Evolutionary conservation across 2,329 filamentous ascomycete genomes (phyloP).

Genomic region (Didymella pomorum): DNA sequence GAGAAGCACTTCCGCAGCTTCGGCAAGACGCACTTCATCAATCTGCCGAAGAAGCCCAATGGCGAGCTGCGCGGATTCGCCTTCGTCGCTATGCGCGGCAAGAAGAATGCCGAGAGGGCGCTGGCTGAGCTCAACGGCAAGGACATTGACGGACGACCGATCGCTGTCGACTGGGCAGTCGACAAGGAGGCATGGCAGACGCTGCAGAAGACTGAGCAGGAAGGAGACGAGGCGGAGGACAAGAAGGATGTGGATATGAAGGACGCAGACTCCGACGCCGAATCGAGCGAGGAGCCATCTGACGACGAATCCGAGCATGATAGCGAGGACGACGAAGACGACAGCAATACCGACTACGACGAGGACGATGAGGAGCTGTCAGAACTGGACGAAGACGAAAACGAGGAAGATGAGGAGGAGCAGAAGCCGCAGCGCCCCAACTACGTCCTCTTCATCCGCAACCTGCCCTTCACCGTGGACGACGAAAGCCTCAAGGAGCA

Average conservation of each 20-base stretch:
- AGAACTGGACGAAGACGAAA: conserved; percentile 52
- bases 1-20: conserved; percentile 81
- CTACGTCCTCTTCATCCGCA: conserved; percentile 88
- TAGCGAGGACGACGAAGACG: conserved; percentile 41
- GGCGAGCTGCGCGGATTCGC: conserved; percentile 83
- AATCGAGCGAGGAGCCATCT: conserved; percentile 48
- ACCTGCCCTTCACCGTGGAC: conserved; percentile 86
- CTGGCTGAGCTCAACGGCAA: conserved; percentile 87
- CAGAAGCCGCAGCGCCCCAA: conserved; percentile 64
- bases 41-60: conserved; percentile 78
- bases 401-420: conserved; percentile 45
- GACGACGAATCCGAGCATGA: conserved; percentile 55
- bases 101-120: conserved; percentile 90
- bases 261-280: conserved; percentile 50
- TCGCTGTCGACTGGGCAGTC: conserved; percentile 97
- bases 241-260: conserved; percentile 52
- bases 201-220: conserved; percentile 54
- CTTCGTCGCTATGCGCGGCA: conserved; percentile 86
- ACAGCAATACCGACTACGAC: conserved; percentile 54
- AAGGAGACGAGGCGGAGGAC: conserved; percentile 53
- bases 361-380: conserved; percentile 46
- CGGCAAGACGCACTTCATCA: conserved; percentile 88
- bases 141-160: conserved; percentile 81
- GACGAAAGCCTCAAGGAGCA: conserved; percentile 85
- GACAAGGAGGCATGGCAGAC: conserved; percentile 87